Evolutionary conservation across 768 basidiomycete genomes (phyloP).

Genomic region (Cyclocybe cylindracea): DNA sequence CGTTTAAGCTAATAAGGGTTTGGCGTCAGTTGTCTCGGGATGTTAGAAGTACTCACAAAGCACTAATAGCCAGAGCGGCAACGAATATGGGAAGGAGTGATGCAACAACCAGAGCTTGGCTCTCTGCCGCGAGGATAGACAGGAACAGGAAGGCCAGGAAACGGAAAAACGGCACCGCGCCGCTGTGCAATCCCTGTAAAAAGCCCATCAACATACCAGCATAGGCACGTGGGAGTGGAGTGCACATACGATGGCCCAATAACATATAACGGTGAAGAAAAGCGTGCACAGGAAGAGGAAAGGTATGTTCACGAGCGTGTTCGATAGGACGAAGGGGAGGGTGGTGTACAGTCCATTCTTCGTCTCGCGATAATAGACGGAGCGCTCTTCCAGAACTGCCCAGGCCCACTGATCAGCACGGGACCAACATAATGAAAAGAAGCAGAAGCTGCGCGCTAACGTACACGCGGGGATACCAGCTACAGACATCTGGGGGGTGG

Average conservation of each 20-base stretch:
- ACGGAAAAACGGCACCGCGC: constrained; percentile 50
- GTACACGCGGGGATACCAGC: constrained; percentile 58
- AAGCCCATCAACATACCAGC: neutral
- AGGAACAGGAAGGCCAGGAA: constrained; percentile 57
- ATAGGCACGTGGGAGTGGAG: neutral
- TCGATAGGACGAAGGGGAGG: constrained; percentile 53
- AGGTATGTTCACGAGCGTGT: constrained; percentile 53
- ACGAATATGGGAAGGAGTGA: constrained; percentile 58
- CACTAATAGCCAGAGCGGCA: constrained; percentile 55
- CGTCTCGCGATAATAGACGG: constrained; percentile 56
- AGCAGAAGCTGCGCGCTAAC: constrained; percentile 1
- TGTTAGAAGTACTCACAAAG: constrained; percentile 33
- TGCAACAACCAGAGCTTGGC: constrained; percentile 51
- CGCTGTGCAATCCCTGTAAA: constrained; percentile 48
- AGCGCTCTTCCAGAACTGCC: constrained; percentile 57
- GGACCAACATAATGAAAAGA: neutral
- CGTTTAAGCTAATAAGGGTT: constrained; percentile 34
- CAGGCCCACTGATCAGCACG: no score
- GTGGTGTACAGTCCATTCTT: constrained; percentile 60
- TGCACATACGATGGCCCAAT: constrained; percentile 46
- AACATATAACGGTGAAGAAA: constrained; percentile 51
- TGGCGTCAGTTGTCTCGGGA: neutral
- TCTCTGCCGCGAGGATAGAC: constrained; percentile 53
- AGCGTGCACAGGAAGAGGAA: constrained; percentile 53
- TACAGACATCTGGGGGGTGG: constrained; percentile 46